Base-by-base conservation (phyloP, 176 grass and related monocot species). In the Musa acuminata region DNA sequence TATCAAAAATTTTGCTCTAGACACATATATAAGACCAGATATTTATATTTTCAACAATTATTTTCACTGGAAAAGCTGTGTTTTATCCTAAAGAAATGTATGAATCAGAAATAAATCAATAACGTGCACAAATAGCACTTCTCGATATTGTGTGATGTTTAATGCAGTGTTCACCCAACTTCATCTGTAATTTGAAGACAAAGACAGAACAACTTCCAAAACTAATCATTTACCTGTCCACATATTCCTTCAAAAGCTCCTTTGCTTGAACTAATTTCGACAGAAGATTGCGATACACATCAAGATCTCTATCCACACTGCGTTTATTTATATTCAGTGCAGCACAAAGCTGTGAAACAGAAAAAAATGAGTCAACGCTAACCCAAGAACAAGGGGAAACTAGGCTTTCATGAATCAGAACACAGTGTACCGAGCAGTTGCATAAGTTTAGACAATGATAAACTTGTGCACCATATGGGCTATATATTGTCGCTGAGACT, bases 231-330 rank as follows among this genome's bases (percentile, higher is more conserved):
- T 94, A 99, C 96, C 96, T 88, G 9, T 89, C 88, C 52, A 99
- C 52, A 23, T 91, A 99, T 87, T 99, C 96, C 84, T 95, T 99
- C 63, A 99, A 86, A 84, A 99, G 96, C 74, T 99, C 96, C 88
- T 99, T 99, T 71, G 96, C 88, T 89, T 99, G 96, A 70, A 99
- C 96, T 71, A 99, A 66, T 79, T 99, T 99, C 0, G 88, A 94
- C 72, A 99, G 88, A 76, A 89, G 89, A 83, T 99, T 99, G 48
- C 91, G 90, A 72, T 99, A 99, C 71, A 95, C 91, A 77, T 99
- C 91, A 16, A 99, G 88, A 75, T 99, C 96, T 78, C 96, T 99
- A 82, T 99, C 91, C 69, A 99, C 96, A 69, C 86, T 89, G 82
- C 83, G 90, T 83, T 99, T 99, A 65, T 87, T 95, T 82, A 99